phyloP scores from a whole-genome alignment of 805 yeast genomes.

The Spathaspora girioi region DNA sequence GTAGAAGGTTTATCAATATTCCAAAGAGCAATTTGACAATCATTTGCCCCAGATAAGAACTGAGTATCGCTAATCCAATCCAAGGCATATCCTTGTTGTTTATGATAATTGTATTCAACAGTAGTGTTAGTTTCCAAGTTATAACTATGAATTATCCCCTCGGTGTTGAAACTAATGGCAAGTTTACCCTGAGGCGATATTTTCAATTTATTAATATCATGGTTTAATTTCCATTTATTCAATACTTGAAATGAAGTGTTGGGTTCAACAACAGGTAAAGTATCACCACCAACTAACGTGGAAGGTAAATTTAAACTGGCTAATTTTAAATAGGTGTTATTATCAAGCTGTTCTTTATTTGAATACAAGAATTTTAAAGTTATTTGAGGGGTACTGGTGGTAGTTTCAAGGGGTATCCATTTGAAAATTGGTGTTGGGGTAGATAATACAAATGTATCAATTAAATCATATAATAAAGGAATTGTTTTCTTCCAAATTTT shows the following conservation, averaged over 20 bases:
- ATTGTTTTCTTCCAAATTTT: constrained; percentile 80
- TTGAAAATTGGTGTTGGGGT: constrained; percentile 72
- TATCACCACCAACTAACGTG: constrained; percentile 31
- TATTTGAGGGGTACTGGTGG: constrained; percentile 48
- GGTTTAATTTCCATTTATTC: constrained; percentile 57
- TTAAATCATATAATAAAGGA: constrained; percentile 70
- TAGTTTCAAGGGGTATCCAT: constrained; percentile 59
- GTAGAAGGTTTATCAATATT: constrained; percentile 41
- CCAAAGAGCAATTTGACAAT: constrained; percentile 70
- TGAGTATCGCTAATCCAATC: constrained; percentile 55
- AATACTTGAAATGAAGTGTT: constrained; percentile 37
- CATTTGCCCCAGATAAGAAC: constrained; percentile 65
- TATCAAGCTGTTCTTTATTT: constrained; percentile 37
- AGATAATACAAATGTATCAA: constrained; percentile 63
- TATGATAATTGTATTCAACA: constrained; percentile 49
- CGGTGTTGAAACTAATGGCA: constrained; percentile 53
- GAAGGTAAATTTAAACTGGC: constrained; percentile 47
- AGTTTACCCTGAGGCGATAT: constrained; percentile 46
- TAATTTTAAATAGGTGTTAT: constrained; percentile 44
- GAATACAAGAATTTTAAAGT: constrained; percentile 44
- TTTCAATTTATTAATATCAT: constrained; percentile 63
- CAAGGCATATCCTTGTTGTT: constrained; percentile 64
- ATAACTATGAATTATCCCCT: constrained; percentile 48
- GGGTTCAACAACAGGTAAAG: background rate
- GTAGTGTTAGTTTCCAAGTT: constrained; percentile 21